Evolutionary conservation across 2,329 filamentous ascomycete species (phyloP), one percentile per base, ranked within the genome.

Genomic region (Chrysoporthe austroafricana): DNA sequence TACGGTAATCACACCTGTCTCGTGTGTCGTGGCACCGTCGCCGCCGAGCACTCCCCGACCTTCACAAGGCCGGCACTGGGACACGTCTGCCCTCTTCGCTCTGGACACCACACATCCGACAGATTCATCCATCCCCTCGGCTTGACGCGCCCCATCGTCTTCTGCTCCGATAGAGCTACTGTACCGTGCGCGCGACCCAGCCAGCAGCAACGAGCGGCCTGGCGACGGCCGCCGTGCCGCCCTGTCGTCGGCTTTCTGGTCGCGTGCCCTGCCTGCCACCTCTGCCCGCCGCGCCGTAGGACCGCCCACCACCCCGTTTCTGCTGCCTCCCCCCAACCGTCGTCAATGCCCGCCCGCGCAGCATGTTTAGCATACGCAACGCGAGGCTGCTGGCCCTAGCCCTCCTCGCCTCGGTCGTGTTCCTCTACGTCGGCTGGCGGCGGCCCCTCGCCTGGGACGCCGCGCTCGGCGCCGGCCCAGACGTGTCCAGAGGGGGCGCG

Each of bases 321-420:
- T 52, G 16, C 4, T 48, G 6, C 18, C 18, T 21, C 13, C 13
- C 21, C n/a, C 14, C 8, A 8, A 7, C 21, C 48, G 8, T 34
- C 4, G 57, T 32, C 57, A 46, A 64, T 69, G 67, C 64, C 56
- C 42, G 39, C 16, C 58, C 62, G 18, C 34, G 48, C 64, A 67
- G 32, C 2, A 69, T 69, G 67, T 62, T 67, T 11, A 56, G 64
- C 57, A 64, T 60, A 60, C 67, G 67, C 61, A 67, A 59, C 62
- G 66, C 58, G 3, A 61, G 67, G 42, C 57, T 67, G 57, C 58
- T 69, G 18, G 39, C 60, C 21, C 7, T 64, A 57, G 67, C 67
- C 34, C 50, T 69, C 36, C 11, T 69, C 21, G 43, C 67, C 26
- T 26, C 67, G 32, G 57, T 69, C 50, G 62, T 42, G 18, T 7